Evolutionary conservation across 768 basidiomycete species (phyloP).

Genomic region (Podaxis sp.): DNA sequence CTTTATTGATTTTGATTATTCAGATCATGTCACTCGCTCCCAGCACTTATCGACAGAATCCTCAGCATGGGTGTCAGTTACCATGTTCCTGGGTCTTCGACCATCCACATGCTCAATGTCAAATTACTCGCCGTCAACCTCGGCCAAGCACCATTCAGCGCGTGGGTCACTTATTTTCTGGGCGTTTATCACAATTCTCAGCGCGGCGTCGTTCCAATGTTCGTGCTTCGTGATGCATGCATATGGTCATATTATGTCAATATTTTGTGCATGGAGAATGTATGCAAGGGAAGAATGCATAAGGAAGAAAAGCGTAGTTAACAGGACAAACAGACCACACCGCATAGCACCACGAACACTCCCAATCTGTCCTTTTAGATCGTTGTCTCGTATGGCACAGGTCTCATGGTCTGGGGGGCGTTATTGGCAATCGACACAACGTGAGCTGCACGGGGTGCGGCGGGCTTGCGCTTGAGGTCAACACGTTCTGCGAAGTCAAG

Average conservation of each 20-base stretch:
- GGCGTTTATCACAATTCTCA: not conserved
- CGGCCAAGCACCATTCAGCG: not conserved
- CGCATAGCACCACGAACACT: conserved; percentile 16
- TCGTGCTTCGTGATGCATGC: conserved; percentile 1
- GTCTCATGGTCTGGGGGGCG: conserved; percentile 89
- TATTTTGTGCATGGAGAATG: conserved; percentile 13
- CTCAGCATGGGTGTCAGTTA: not conserved
- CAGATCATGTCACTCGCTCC: not conserved
- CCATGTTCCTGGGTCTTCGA: not conserved
- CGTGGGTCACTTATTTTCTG: not conserved
- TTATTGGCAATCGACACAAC: conserved; percentile 74
- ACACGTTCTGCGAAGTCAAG: conserved; percentile 59
- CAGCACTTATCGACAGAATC: not conserved
- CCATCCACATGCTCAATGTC: not conserved
- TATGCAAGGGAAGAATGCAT: conserved; percentile 13
- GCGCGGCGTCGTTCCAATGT: not conserved
- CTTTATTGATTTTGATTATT: conserved; percentile 4
- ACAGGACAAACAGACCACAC: conserved; percentile 25
- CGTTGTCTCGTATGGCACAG: conserved; percentile 94
- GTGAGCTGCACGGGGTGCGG: conserved; percentile 76
- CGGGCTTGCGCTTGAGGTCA: conserved; percentile 83
- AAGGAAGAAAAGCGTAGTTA: conserved; percentile 24
- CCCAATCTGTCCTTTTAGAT: conserved; percentile 57
- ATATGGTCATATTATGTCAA: conserved; percentile 22
- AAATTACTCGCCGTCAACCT: not conserved